Base-by-base conservation (phyloP, 2,329 filamentous ascomycete species). In the Colletotrichum sublineola region DNA sequence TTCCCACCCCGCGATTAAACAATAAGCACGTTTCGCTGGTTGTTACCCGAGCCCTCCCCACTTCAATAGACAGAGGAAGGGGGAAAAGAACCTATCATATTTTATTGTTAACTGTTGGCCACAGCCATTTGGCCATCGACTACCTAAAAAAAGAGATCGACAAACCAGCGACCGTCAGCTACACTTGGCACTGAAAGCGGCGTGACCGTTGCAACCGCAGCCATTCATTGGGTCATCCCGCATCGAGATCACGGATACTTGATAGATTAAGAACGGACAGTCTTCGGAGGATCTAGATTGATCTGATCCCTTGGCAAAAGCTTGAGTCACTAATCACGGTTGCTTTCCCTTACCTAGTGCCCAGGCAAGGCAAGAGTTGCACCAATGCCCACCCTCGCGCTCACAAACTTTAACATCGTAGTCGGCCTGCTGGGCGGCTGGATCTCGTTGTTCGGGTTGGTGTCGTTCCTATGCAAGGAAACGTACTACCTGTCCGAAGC, bases 401-500 rank as follows among this genome's bases (percentile, higher is more conserved):
- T 81, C 42, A 73, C 67, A 52, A 73, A 73, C 80, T 97, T 97
- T 86, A 97, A 97, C 82, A 93, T 96, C 75, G 89, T 95, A 67
- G 91, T 94, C 79, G 92, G 93, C 65, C 89, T 94, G 9, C 82
- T 97, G 15, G 95, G 95, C 18, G 95, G 94, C 1, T 98, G 97
- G 83, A 91, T 98, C 74, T 94, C 94, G 0, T 76, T 97, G n/a
- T 98, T 97, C 78, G 95, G 94, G 4, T 84, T 98, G 55, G 94
- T 98, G 0, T 97, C 94, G 0, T 97, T 95, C 79, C 87, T 97
- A 24, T 87, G 94, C 79, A 97, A 98, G 79, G 95, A 97, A 83
- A 92, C 91, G 70, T 96, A 94, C 79, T 97, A 97, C 80, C 87
- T 98, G 1, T 97, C 94, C 1, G 95, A 98, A 87, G 94, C 95